Percentiles rank a stretch among this genome's conserved stretches.
Evolutionary conservation across 805 yeast species (phyloP).

Genomic region (Maudiozyma turicensis): DNA sequence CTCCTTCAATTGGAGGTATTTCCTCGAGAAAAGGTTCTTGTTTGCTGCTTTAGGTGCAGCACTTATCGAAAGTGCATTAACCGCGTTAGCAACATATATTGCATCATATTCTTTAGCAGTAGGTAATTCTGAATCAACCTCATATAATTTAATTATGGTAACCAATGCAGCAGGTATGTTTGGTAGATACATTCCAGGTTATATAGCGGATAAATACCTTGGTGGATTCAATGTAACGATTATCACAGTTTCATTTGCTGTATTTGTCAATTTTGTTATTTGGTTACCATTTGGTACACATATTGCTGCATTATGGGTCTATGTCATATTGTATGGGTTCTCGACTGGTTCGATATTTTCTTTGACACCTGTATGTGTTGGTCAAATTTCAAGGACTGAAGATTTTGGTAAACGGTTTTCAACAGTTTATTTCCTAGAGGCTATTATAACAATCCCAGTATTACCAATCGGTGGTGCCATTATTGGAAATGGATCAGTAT

Average conservation of each 20-base stretch:
- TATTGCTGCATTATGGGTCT: slow-evolving; percentile 33
- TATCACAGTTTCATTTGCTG: slow-evolving; percentile 28
- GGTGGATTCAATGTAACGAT: slow-evolving; percentile 48
- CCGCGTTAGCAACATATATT: slow-evolving; percentile 40
- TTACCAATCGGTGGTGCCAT: slow-evolving; percentile 44
- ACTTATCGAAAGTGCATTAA: slow-evolving; percentile 38
- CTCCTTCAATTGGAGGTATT: slow-evolving; percentile 27
- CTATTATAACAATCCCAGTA: slow-evolving; percentile 39
- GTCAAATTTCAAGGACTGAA: slow-evolving; percentile 46
- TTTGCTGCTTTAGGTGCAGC: slow-evolving; percentile 36
- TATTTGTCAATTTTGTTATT: slow-evolving; percentile 29
- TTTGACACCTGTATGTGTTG: slow-evolving; percentile 49
- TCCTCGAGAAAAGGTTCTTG: slow-evolving; percentile 37
- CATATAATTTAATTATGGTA: slow-evolving; percentile 40
- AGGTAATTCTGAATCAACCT: slow-evolving; percentile 35
- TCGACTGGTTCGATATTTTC: slow-evolving; percentile 48
- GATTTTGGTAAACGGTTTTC: slow-evolving; percentile 49
- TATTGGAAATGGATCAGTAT: slow-evolving; percentile 28
- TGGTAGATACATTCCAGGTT: slow-evolving; percentile 39
- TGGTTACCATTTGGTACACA: slow-evolving; percentile 38
- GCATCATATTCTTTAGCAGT: slow-evolving; percentile 44
- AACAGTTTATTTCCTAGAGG: slow-evolving; percentile 47
- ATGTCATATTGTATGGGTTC: slow-evolving; percentile 44
- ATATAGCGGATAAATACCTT: slow-evolving; percentile 33
- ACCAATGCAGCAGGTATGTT: slow-evolving; percentile 38